Percentiles rank a stretch among this genome's conserved stretches.
Conservation (phyloP, 805 yeast species). For the Candida quercuum region DNA sequence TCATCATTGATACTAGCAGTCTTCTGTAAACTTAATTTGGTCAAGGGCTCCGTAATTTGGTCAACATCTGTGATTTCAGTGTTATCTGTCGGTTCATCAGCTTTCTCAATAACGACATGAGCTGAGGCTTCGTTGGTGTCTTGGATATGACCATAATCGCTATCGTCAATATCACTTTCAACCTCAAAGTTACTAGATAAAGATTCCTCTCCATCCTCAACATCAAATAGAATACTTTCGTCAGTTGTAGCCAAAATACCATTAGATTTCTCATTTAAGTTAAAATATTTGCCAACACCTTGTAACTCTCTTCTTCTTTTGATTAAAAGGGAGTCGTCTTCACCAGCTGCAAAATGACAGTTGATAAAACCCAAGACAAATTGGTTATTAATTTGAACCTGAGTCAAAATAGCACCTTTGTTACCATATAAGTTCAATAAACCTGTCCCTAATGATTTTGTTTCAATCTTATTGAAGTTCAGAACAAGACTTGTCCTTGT, state of each 20-base stretch:
- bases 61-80: neutral
- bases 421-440: constrained; percentile 54
- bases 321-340: constrained; percentile 27
- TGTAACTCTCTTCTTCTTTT: constrained; percentile 41
- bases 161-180: constrained; percentile 8
- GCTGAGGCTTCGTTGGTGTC: neutral
- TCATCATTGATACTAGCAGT: neutral
- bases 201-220: constrained; percentile 13
- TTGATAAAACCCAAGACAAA: constrained; percentile 35
- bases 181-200: constrained; percentile 2
- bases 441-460: constrained; percentile 50
- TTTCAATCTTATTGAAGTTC: constrained; percentile 35
- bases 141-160: constrained; percentile 4
- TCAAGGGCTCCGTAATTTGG: neutral
- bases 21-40: neutral
- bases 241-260: constrained; percentile 21
- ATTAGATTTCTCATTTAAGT: constrained; percentile 17
- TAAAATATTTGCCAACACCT: constrained; percentile 30
- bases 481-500: constrained; percentile 26
- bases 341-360: constrained; percentile 53
- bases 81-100: neutral
- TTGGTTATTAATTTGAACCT: constrained; percentile 30
- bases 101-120: neutral
- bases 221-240: constrained; percentile 22
- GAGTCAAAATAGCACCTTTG: constrained; percentile 50